These are phyloP conservation scores for Paecilomyces sp. DNA, from an alignment of 2,329 filamentous ascomycete genomes.

Conservation along the genomic window DNA sequence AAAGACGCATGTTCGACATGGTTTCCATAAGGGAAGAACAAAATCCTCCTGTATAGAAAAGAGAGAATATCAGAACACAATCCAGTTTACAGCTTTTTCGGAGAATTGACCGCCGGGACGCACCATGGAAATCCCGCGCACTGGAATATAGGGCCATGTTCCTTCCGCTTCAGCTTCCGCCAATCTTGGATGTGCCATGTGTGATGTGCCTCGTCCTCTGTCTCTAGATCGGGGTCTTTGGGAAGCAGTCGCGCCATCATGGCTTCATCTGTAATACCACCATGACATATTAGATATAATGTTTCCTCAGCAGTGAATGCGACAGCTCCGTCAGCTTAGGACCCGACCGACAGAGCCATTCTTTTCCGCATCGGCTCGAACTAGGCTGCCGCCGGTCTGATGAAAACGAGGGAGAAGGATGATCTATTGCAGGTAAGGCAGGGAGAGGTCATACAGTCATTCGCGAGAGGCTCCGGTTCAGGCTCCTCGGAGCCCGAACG, in stretches of 20 bases:
- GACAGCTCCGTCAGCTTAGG: neutral
- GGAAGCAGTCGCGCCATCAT: constrained; percentile 77
- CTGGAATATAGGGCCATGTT: constrained; percentile 81
- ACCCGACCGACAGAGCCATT: neutral
- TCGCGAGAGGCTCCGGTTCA: constrained; percentile 49
- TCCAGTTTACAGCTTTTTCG: neutral
- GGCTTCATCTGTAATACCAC: constrained; percentile 56
- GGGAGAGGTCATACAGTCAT: constrained; percentile 44
- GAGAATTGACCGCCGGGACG: constrained; percentile 21
- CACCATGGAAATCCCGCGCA: constrained; percentile 84
- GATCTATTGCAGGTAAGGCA: constrained; percentile 1
- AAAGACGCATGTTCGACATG: constrained; percentile 90
- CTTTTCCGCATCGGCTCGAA: neutral
- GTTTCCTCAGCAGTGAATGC: neutral
- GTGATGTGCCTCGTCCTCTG: constrained; percentile 64
- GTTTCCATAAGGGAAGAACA: constrained; percentile 94
- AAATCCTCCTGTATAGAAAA: constrained; percentile 60
- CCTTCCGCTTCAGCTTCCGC: constrained; percentile 67
- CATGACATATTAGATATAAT: constrained; percentile 10
- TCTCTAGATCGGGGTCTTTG: constrained; percentile 71
- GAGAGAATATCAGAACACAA: neutral
- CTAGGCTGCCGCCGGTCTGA: neutral
- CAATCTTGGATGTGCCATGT: constrained; percentile 89
- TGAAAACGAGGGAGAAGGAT: neutral
- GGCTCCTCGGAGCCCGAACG: constrained; percentile 52